phyloP scores from a whole-genome alignment of 106 monocot genomes.

The Acanthochlamys bracteata region DNA sequence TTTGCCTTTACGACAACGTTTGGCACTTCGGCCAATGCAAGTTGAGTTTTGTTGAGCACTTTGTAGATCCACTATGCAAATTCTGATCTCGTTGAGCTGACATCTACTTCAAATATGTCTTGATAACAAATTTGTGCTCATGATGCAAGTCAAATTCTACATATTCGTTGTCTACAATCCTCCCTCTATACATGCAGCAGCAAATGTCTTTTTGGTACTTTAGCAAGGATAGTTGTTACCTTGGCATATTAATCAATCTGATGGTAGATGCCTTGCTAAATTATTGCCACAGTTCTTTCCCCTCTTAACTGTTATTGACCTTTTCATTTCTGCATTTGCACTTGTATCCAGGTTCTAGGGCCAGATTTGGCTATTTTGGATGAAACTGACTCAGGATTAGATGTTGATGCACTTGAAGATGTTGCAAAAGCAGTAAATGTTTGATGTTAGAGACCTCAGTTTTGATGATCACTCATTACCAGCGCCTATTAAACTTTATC shows the following conservation, averaged over 20 bases:
- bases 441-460: conserved; percentile 62
- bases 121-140: too few relatives aligned
- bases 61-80: too few relatives aligned
- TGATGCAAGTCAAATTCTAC: too few relatives aligned
- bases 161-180: too few relatives aligned
- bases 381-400: conserved; percentile 95
- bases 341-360: conserved; percentile 59
- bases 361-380: conserved; percentile 91
- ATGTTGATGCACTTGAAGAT: conserved; percentile 96
- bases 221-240: too few relatives aligned
- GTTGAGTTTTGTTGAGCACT: too few relatives aligned
- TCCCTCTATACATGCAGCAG: too few relatives aligned
- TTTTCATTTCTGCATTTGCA: not conserved
- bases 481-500: conserved; percentile 73
- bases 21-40: too few relatives aligned
- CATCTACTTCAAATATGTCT: too few relatives aligned
- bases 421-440: conserved; percentile 83
- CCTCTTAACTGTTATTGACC: not conserved
- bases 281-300: not conserved
- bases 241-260: not conserved
- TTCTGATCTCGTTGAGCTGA: too few relatives aligned
- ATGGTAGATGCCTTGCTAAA: not conserved
- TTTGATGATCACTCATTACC: conserved; percentile 97
- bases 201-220: too few relatives aligned
- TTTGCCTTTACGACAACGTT: too few relatives aligned